Evolutionary conservation across 768 basidiomycete genomes (phyloP).

Genomic region (Mycena albidolilacea): DNA sequence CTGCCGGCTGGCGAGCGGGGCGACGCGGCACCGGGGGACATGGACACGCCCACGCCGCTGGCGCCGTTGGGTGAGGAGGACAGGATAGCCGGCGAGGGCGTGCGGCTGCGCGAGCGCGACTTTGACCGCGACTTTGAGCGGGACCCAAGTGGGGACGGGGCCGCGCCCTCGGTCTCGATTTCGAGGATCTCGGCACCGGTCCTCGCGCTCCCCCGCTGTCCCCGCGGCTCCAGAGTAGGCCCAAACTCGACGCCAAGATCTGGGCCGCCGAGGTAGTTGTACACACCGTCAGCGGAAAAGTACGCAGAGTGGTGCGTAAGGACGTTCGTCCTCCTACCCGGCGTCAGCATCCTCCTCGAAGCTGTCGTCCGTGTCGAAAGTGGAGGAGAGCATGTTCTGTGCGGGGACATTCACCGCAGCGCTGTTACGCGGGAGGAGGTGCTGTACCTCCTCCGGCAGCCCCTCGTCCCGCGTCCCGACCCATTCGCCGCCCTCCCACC

Average conservation of each 20-base stretch:
- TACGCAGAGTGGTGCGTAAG: constrained; percentile 38
- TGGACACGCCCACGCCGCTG: background rate
- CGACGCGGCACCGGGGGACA: background rate
- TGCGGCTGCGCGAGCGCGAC: constrained; percentile 59
- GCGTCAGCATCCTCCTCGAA: constrained; percentile 35
- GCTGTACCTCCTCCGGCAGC: constrained; percentile 36
- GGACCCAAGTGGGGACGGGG: constrained; percentile 46
- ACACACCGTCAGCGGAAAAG: constrained; percentile 52
- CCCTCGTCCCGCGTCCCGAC: constrained; percentile 64
- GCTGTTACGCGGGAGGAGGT: constrained; percentile 16
- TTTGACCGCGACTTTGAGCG: constrained; percentile 55
- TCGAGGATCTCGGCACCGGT: constrained; percentile 44
- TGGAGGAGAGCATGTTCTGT: constrained; percentile 22
- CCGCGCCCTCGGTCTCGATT: constrained; percentile 46
- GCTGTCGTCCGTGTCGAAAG: constrained; percentile 38
- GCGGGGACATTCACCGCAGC: constrained; percentile 26
- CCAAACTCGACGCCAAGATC: constrained; percentile 68
- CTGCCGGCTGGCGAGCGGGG: constrained; percentile 14
- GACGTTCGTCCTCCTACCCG: constrained; percentile 28
- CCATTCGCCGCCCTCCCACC: constrained; percentile 56
- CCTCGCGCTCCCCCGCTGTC: constrained; percentile 42
- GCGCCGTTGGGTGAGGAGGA: constrained; percentile 20
- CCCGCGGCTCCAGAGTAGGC: constrained; percentile 39
- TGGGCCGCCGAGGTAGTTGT: constrained; percentile 73
- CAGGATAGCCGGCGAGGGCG: constrained; percentile 56